These are phyloP conservation scores for Fusarium siculi DNA, from an alignment of 2,329 filamentous ascomycete genomes.

Conservation along the genomic window DNA sequence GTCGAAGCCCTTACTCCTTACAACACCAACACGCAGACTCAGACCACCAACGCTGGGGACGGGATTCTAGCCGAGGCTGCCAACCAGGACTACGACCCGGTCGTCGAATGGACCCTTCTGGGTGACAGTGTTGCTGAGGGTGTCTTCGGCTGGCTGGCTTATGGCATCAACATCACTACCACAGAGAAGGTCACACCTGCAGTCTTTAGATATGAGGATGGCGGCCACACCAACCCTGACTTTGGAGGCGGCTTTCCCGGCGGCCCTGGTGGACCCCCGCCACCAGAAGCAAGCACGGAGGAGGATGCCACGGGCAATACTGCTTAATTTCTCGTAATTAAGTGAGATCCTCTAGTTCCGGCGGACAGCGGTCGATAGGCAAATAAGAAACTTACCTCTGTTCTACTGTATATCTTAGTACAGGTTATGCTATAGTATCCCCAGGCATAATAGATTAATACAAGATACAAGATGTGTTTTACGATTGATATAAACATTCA, in stretches of 20 bases:
- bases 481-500: too few relatives aligned
- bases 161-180: constrained; percentile 56
- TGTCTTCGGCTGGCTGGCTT: constrained; percentile 64
- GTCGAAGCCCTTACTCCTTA: constrained; percentile 63
- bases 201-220: constrained; percentile 10
- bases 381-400: too few relatives aligned
- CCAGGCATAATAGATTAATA: too few relatives aligned
- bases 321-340: too few relatives aligned
- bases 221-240: constrained; percentile 5
- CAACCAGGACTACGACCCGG: constrained; percentile 68
- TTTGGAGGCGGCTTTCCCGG: neutral
- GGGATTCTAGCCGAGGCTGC: constrained; percentile 46
- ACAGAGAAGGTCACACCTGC: constrained; percentile 1
- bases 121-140: constrained; percentile 63
- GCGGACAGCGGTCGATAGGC: too few relatives aligned
- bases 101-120: constrained; percentile 67
- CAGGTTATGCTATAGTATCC: too few relatives aligned
- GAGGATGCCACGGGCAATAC: too few relatives aligned
- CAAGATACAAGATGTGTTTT: too few relatives aligned
- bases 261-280: neutral
- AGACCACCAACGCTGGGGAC: constrained; percentile 33
- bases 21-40: constrained; percentile 54
- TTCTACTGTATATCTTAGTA: too few relatives aligned
- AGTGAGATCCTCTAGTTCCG: too few relatives aligned
- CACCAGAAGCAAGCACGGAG: neutral